phyloP scores from a whole-genome alignment of 768 basidiomycete species.

The Royoungia palumana region DNA sequence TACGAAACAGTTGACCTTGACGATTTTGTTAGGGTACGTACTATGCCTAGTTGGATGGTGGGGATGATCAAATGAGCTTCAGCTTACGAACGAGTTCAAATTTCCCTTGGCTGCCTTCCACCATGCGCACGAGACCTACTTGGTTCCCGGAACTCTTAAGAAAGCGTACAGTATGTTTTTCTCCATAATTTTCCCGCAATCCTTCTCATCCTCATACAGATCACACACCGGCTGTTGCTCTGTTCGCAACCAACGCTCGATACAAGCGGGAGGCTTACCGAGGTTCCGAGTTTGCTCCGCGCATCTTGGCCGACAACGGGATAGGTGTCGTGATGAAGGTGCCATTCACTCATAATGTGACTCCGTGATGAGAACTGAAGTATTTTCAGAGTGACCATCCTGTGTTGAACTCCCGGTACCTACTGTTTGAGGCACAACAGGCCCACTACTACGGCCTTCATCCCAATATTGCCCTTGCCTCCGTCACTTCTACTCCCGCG shows the following conservation, averaged over 20 bases:
- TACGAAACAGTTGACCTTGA: conserved; percentile 67
- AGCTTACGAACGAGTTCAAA: conserved; percentile 89
- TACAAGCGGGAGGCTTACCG: conserved; percentile 62
- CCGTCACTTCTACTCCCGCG: conserved; percentile 73
- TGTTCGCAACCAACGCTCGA: conserved; percentile 78
- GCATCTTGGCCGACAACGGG: conserved; percentile 54
- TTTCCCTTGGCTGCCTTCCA: conserved; percentile 82
- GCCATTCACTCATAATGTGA: conserved; percentile 26
- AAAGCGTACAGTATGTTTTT: conserved; percentile 46
- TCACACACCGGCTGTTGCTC: conserved; percentile 65
- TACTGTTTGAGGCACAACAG: conserved; percentile 59
- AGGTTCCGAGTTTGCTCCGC: conserved; percentile 61
- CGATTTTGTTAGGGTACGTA: conserved; percentile 58
- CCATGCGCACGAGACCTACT: conserved; percentile 85
- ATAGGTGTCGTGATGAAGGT: conserved; percentile 62
- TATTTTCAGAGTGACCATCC: conserved; percentile 48
- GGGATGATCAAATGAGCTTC: conserved; percentile 3
- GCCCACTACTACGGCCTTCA: conserved; percentile 71
- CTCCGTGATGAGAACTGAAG: conserved; percentile 3
- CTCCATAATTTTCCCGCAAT: neutral
- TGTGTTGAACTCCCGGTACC: conserved; percentile 51
- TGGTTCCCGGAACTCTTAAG: conserved; percentile 82
- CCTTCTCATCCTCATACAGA: conserved; percentile 28
- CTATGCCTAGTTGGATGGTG: neutral
- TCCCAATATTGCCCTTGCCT: conserved; percentile 59